Percentiles rank a stretch among this genome's conserved stretches.
These are phyloP conservation scores for Luzula sylvatica DNA, from an alignment of 176 grass and related monocot species.

Conservation along the genomic window DNA sequence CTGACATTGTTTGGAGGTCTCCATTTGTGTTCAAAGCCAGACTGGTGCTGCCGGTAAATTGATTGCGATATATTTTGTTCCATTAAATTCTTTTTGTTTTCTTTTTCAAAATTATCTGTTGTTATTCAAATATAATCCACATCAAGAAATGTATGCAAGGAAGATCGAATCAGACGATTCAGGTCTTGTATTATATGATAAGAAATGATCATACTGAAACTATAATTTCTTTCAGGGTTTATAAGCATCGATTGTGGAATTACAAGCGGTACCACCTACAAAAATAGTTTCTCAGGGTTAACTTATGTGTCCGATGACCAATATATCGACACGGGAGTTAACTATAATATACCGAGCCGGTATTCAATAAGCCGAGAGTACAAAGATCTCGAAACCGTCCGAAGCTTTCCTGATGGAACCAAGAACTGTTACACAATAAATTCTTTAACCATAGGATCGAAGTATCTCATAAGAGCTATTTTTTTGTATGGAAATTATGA, in stretches of 20 bases:
- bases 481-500: constrained; percentile 13
- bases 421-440: constrained; percentile 6
- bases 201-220: too few species aligned
- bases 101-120: background rate
- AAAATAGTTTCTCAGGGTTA: background rate
- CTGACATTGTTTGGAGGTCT: background rate
- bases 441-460: background rate
- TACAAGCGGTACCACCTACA: background rate
- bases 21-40: background rate
- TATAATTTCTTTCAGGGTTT: constrained; percentile 12
- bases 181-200: too few species aligned
- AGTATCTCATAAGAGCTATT: background rate
- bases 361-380: background rate
- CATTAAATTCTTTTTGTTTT: background rate
- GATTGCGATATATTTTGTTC: background rate
- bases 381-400: background rate
- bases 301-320: constrained; percentile 11
- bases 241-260: constrained; percentile 24
- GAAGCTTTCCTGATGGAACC: constrained; percentile 2
- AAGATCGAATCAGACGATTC: too few species aligned
- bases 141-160: too few species aligned
- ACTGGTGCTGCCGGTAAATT: background rate
- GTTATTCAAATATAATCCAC: too few species aligned
- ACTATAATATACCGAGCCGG: background rate
- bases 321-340: constrained; percentile 6